Percentiles rank a stretch among this genome's conserved stretches.
These are phyloP conservation scores for Monosporascus sp. DNA, from an alignment of 2,329 filamentous ascomycete species.

Conservation along the genomic window DNA sequence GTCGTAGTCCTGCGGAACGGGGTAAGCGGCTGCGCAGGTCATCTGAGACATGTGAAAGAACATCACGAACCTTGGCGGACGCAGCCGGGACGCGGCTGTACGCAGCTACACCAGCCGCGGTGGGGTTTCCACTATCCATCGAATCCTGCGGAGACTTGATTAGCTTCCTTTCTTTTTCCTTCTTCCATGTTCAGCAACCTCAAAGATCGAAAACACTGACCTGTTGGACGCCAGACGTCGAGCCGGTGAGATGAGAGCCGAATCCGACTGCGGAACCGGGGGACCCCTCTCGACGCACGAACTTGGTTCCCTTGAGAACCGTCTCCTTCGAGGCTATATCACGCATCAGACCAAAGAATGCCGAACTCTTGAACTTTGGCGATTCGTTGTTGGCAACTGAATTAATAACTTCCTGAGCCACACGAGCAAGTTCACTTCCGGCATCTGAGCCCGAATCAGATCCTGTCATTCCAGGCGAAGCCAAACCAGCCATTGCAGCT, in stretches of 20 bases:
- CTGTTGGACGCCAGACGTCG: not conserved
- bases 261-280: not conserved
- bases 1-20: no score
- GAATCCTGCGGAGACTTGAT: not conserved
- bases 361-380: slow-evolving; percentile 73
- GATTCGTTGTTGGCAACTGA: slow-evolving; percentile 64
- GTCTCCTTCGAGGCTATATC: slow-evolving; percentile 68
- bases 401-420: slow-evolving; percentile 65
- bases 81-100: not conserved
- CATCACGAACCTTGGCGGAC: not conserved
- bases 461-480: no score
- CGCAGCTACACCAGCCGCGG: not conserved
- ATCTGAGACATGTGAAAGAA: no score
- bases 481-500: no score
- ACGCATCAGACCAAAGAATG: slow-evolving; percentile 73
- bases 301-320: slow-evolving; percentile 64
- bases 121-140: not conserved
- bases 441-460: slow-evolving; percentile 20
- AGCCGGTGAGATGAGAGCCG: not conserved
- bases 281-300: slow-evolving; percentile 39
- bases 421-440: slow-evolving; percentile 66
- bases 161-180: not conserved
- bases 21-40: no score
- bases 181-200: not conserved
- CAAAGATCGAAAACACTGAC: not conserved